Conservation (phyloP, 148 eudicot species). For the Bassia scoparia region DNA sequence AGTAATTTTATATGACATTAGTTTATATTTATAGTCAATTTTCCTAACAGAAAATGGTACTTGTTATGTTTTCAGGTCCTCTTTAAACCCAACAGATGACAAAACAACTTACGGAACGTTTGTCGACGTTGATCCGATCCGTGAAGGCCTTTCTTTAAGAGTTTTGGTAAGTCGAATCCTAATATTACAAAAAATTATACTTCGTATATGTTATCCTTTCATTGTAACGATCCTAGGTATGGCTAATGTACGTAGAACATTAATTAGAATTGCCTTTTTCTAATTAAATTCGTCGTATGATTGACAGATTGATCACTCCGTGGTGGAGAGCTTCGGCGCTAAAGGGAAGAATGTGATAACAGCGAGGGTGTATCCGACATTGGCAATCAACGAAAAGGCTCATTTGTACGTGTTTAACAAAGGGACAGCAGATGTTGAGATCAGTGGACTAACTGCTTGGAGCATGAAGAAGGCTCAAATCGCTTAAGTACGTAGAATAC, state of each 20-base stretch:
- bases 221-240: no score
- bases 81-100: slow-evolving; percentile 25
- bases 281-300: neutral
- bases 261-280: no score
- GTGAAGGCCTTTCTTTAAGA: slow-evolving; percentile 30
- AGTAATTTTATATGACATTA: no score
- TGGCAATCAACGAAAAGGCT: slow-evolving; percentile 34
- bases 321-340: slow-evolving; percentile 56
- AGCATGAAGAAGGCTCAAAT: slow-evolving; percentile 44
- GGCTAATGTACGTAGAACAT: no score
- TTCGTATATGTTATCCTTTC: no score
- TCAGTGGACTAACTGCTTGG: slow-evolving; percentile 42
- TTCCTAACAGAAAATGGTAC: neutral
- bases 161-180: slow-evolving; percentile 28
- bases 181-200: no score
- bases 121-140: slow-evolving; percentile 32
- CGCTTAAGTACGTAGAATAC: neutral
- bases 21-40: neutral
- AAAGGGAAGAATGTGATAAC: slow-evolving; percentile 49
- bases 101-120: slow-evolving; percentile 36
- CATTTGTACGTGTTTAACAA: slow-evolving; percentile 49
- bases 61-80: slow-evolving; percentile 24
- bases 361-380: slow-evolving; percentile 52
- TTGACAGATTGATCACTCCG: slow-evolving; percentile 53
- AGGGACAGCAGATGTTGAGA: slow-evolving; percentile 32